Conservation (phyloP, 2,329 filamentous ascomycete genomes). For the Alternaria ventricosa region DNA sequence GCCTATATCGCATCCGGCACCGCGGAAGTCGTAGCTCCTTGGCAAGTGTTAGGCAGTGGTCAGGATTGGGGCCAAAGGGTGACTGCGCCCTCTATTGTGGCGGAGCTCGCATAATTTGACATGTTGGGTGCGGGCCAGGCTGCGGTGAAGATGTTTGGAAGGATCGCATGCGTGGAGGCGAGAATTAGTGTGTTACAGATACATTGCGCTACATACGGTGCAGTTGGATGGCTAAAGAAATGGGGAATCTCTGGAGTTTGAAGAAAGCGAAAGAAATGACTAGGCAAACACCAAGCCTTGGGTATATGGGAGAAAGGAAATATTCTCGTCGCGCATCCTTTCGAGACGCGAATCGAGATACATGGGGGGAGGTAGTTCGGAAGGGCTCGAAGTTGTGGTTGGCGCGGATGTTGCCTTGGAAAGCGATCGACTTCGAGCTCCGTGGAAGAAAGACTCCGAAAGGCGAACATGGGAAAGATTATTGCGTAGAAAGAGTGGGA, state of each 20-base stretch:
- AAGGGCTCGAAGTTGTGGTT: neutral
- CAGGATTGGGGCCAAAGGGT: slow-evolving; percentile 7
- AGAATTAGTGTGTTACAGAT: slow-evolving; percentile 8
- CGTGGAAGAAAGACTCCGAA: slow-evolving; percentile 10
- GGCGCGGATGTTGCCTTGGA: neutral
- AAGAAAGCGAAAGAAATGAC: neutral
- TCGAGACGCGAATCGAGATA: neutral
- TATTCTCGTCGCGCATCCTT: neutral
- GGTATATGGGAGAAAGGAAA: neutral
- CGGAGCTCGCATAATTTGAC: slow-evolving; percentile 13
- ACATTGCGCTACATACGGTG: slow-evolving; percentile 9
- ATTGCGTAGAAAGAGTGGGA: neutral
- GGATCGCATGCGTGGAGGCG: neutral
- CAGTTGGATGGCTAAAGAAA: neutral
- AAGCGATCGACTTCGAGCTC: neutral
- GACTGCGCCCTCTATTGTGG: slow-evolving; percentile 18
- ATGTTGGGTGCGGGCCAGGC: neutral
- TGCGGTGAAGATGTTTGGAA: neutral
- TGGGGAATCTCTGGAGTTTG: slow-evolving; percentile 10
- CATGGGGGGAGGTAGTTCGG: neutral
- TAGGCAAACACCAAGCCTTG: slow-evolving; percentile 2
- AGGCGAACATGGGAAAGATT: neutral
- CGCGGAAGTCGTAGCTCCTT: slow-evolving; percentile 11
- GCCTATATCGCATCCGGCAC: slow-evolving; percentile 15
- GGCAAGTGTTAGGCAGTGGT: slow-evolving; percentile 16